These are phyloP conservation scores for Paramecium tetraurelia DNA, from an alignment of 73 alveolate genomes.

Conservation along the genomic window DNA sequence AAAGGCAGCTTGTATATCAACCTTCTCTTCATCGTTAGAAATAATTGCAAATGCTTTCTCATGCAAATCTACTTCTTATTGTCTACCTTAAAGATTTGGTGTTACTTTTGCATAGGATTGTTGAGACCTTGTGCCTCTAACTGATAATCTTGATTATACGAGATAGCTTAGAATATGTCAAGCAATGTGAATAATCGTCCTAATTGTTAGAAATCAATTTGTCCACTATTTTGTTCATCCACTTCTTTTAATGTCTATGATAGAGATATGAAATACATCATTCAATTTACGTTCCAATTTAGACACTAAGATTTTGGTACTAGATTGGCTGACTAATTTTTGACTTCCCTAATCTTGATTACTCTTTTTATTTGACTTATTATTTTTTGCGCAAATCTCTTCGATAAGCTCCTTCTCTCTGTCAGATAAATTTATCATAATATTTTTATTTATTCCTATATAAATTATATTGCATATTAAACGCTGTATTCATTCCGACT, in stretches of 20 bases:
- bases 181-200: conserved; percentile 34
- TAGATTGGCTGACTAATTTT: conserved; percentile 1
- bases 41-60: conserved; percentile 9
- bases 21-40: neutral
- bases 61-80: neutral
- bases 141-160: conserved; percentile 27
- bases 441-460: neutral
- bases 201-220: neutral
- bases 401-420: conserved; percentile 27
- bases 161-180: conserved; percentile 14
- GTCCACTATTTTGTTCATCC: neutral
- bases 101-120: conserved; percentile 34
- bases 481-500: neutral
- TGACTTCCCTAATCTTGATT: neutral
- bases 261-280: neutral
- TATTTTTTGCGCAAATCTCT: neutral
- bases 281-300: conserved; percentile 18
- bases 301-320: neutral
- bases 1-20: conserved; percentile 22
- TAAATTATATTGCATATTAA: neutral
- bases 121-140: neutral
- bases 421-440: conserved; percentile 38
- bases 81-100: neutral
- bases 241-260: conserved; percentile 14
- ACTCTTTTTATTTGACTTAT: neutral